Evolutionary conservation across 2,329 filamentous ascomycete genomes (phyloP), one percentile per base, ranked within the genome.

Genomic region (Sporothrix humicola): DNA sequence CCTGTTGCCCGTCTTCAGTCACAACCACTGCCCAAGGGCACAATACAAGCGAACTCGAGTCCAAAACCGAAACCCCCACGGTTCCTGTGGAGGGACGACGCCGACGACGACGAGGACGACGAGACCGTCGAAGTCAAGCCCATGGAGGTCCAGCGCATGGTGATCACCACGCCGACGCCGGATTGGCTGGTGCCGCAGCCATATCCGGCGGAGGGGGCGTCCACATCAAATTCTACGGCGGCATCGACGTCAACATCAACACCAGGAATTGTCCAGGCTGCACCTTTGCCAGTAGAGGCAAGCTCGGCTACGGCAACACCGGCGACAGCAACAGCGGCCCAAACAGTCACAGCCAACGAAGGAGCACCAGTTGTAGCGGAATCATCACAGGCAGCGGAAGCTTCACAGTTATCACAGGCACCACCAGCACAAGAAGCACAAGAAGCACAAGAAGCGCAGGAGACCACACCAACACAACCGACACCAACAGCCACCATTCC

Each of bases 81-180:
- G n/a, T 10, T 46, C 10, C 37, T 65, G 42, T 20, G n/a, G 61
- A n/a, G 7, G 9, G 31, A 48, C n/a, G 42, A 65, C 31, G 31
- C 31, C 31, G 31, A 37, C 31, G 31, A 37, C 31, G 31, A 37
- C 2, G n/a, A 2, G 20, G 42, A 26, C 10, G 2, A 56, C 1
- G 20, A 13, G 3, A 13, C 31, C 1, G 31, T 37, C 31, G 54
- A 65, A 15, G 10, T 65, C n/a, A 26, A 65, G 10, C 37, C 12
- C 9, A 65, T 68, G 46, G 63, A 68, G 63, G 44, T 68, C 44
- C 63, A 68, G 46, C 23, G 63, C 20, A 31, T 52, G 23, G 63
- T 37, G 0, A 52, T 37, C 6, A 44, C n/a, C 23, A 26, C 20
- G 44, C 20, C 23, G 44, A 46, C 37, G 5, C 52, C 52, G 52